Base-by-base conservation (phyloP, 768 basidiomycete genomes). In the Suillus occidentalis region DNA sequence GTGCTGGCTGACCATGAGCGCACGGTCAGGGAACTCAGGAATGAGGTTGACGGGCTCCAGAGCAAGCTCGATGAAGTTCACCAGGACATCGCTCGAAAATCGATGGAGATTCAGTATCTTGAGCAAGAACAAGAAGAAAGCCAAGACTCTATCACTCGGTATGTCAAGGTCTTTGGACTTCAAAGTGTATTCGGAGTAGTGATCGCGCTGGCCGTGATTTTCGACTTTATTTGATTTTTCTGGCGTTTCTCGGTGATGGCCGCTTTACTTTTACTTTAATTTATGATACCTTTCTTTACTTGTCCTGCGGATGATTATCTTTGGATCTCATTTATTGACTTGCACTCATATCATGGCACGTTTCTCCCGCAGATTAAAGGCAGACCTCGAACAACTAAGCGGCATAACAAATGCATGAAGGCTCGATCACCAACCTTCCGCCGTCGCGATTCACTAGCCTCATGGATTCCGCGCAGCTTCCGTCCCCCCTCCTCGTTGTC, bases 51-150 rank as follows among this genome's bases (percentile, higher is more conserved):
- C 42, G 76, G 75, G 12, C 78, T 86, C 14, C 76, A 82, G 63
- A 66, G 71, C 34, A 85, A 81, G 71, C 79, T 85, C 45, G 79
- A 80, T 22, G 87, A 87, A 60, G 78, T 89, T 53, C 81, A 87
- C 70, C 80, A 84, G 64, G 87, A 90, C 67, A 77, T 91, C 61
- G 81, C 78, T 6, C 83, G 89, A 66, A 92, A 92, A 76, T 82
- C 83, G 64, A 89, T 94, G 90, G 93, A 94, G 77, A 89, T 94
- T 55, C 82, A 86, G 68, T 91, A 88, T 75, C 82, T 92, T 63
- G 91, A 92, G 72, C 85, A 87, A 73, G 91, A 92, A 31, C 86
- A 90, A 72, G 91, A 93, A 49, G 93, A 94, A 69, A 85, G 71
- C 66, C 83, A 88, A 69, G 90, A 91, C 71, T 84, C 87, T 65